A percentile compares a stretch with the other conserved stretches of the same genome.
Evolutionary conservation across 2,329 filamentous ascomycete genomes (phyloP).

Genomic region (Gaeumannomyces sp.): DNA sequence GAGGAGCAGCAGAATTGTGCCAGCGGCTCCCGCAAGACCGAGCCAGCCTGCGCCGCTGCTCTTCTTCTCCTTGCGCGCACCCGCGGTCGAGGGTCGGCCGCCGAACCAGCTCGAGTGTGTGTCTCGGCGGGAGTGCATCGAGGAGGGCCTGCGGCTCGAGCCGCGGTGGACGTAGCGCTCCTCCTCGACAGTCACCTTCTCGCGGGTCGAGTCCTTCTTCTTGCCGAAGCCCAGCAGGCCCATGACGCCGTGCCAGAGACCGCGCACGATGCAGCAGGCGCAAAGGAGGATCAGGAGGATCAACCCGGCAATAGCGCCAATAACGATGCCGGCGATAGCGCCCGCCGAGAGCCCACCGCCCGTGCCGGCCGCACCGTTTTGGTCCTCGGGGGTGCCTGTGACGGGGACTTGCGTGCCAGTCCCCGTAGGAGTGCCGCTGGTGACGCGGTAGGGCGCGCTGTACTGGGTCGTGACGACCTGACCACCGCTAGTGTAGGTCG

Average conservation of each 20-base stretch:
- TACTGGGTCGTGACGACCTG: conserved; percentile 48
- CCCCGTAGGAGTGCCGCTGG: conserved; percentile 43
- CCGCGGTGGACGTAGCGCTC: conserved; percentile 41
- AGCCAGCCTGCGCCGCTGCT: conserved; percentile 45
- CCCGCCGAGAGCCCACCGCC: conserved; percentile 55
- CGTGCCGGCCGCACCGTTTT: conserved; percentile 31
- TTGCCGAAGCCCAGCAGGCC: conserved; percentile 56
- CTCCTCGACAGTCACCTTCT: conserved; percentile 47
- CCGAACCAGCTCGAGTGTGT: conserved; percentile 52
- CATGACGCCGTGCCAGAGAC: conserved; percentile 52
- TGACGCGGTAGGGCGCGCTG: conserved; percentile 44
- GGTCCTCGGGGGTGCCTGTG: conserved; percentile 42
- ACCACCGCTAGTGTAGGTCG: conserved; percentile 30
- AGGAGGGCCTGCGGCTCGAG: conserved; percentile 35
- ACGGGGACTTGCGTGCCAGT: conserved; percentile 41
- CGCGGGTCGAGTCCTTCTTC: conserved; percentile 39
- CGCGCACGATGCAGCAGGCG: conserved; percentile 65
- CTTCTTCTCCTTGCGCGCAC: conserved; percentile 43
- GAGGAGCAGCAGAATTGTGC: conserved; percentile 47
- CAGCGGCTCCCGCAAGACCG: conserved; percentile 43
- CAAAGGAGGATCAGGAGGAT: conserved; percentile 62
- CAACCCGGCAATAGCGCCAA: conserved; percentile 64
- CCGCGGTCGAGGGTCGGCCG: conserved; percentile 35
- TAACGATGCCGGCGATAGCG: conserved; percentile 75
- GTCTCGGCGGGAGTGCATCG: conserved; percentile 41